Evolutionary conservation across 306 rosid species (phyloP), one percentile per base, ranked within the genome.

Genomic region (Gastrolobium villosum): DNA sequence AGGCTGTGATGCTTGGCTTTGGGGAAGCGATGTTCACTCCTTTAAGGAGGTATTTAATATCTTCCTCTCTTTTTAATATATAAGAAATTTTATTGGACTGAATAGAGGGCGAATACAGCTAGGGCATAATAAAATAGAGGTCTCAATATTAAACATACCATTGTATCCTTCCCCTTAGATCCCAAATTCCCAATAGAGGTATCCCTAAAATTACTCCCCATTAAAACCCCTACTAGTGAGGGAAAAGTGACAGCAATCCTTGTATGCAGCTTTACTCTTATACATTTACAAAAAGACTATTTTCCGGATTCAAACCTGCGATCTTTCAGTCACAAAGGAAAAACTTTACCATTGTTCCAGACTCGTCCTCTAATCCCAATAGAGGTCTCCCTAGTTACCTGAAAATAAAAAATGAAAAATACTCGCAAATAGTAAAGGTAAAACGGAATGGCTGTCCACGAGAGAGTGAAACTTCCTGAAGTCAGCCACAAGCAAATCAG

Each of bases 1-100:
- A 10, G 99, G 99, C 49, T 95, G 99, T 78, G 99, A 95, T 85
- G 99, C 96, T 73, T 92, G 90, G 98, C 99, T 95, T 81, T 95
- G 99, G 98, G 99, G 99, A 80, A 92, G 91, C 71, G 99, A 95
- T 84, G 98, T 95, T 81, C 85, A 88, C 85, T 91, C 99, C 82
- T 95, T 95, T 69, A 87, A 77, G 78, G 96, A 95, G 99, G 99
- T 95, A 88, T 50, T 45, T 52, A 39, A 67, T 69, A 34, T 75
- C 48, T 40, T 62, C 43, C n/a, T 70, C 78, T 82, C 45, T 26
- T 53, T 62, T 20, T 11, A 56, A 41, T 40, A 5, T 3, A 14
- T 5, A 4, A 31, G 9, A 59, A 69, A 40, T 11, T 66, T 7
- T 73, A 73, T 10, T 35, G 26, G 46, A 15, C 68, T 34, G 28